Evolutionary conservation across 352 stramenopile genomes (phyloP).

Genomic region (Thalassiosira mediterranea): DNA sequence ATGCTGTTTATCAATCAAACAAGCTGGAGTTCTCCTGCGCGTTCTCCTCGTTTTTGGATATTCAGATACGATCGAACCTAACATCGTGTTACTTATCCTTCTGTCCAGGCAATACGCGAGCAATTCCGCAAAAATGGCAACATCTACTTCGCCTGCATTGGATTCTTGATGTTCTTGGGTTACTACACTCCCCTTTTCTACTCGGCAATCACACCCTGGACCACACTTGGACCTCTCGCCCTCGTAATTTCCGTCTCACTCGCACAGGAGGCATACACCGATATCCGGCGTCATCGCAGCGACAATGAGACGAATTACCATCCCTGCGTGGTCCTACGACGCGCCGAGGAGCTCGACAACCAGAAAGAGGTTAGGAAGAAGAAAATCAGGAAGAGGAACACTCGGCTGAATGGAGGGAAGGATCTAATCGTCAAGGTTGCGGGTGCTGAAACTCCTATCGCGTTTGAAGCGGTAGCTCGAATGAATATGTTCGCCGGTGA

Average conservation of each 20-base stretch:
- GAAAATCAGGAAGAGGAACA: conserved; percentile 42
- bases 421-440: conserved; percentile 58
- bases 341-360: conserved; percentile 58
- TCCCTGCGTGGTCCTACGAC: conserved; percentile 68
- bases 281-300: conserved; percentile 81
- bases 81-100: no score
- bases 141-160: conserved; percentile 96
- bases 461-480: conserved; percentile 70
- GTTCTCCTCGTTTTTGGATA: no score
- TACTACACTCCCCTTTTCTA: conserved; percentile 81
- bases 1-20: no score
- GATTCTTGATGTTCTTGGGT: conserved; percentile 91
- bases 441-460: conserved; percentile 45
- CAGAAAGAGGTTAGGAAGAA: conserved; percentile 30
- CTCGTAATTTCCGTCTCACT: conserved; percentile 85
- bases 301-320: conserved; percentile 84
- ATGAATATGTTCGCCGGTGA: conserved; percentile 83
- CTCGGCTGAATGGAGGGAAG: conserved; percentile 53
- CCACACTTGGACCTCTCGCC: conserved; percentile 83
- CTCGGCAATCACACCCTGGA: conserved; percentile 81
- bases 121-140: conserved; percentile 96
- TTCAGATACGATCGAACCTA: conserved; percentile 6
- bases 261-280: conserved; percentile 80
- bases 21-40: no score
- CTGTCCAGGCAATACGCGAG: conserved; percentile 92